Evolutionary conservation across 2,329 filamentous ascomycete species (phyloP).

Genomic region (Pezicula rhizophila): DNA sequence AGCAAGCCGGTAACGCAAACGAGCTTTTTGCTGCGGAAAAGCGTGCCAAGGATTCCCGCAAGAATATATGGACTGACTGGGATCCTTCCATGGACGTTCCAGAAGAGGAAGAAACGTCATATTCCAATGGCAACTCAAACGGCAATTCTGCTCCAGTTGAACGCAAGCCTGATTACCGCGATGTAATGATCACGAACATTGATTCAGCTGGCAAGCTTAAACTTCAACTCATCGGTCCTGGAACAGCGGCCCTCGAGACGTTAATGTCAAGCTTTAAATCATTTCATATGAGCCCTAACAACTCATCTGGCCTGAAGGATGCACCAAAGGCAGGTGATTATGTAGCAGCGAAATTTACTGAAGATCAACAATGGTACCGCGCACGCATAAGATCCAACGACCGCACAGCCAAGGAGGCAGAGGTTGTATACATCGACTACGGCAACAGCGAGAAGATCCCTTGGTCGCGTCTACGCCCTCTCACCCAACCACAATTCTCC

Average conservation of each 20-base stretch:
- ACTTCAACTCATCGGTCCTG: constrained; percentile 82
- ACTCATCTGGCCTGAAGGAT: constrained; percentile 65
- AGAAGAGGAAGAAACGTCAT: constrained; percentile 43
- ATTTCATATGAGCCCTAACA: constrained; percentile 81
- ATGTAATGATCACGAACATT: constrained; percentile 87
- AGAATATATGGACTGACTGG: constrained; percentile 90
- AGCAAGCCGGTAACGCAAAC: constrained; percentile 83
- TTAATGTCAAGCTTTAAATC: constrained; percentile 87
- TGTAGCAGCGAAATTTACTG: constrained; percentile 85
- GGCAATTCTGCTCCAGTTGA: constrained; percentile 47
- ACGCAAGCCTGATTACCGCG: constrained; percentile 80
- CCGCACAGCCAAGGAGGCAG: constrained; percentile 78
- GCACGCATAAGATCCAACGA: constrained; percentile 88
- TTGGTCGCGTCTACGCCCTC: constrained; percentile 77
- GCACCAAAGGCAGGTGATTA: constrained; percentile 87
- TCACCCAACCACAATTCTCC: constrained; percentile 73
- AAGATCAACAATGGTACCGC: constrained; percentile 91
- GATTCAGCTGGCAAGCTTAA: constrained; percentile 79
- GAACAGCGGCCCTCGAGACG: constrained; percentile 76
- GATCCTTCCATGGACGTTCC: constrained; percentile 80
- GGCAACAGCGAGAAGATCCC: constrained; percentile 87
- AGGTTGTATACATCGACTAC: constrained; percentile 93
- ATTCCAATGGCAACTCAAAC: constrained; percentile 42
- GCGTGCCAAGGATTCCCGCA: constrained; percentile 80
- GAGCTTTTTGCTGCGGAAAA: constrained; percentile 86